These are phyloP conservation scores for Vachellia pachyceras DNA, from an alignment of 306 rosid genomes.

Conservation along the genomic window DNA sequence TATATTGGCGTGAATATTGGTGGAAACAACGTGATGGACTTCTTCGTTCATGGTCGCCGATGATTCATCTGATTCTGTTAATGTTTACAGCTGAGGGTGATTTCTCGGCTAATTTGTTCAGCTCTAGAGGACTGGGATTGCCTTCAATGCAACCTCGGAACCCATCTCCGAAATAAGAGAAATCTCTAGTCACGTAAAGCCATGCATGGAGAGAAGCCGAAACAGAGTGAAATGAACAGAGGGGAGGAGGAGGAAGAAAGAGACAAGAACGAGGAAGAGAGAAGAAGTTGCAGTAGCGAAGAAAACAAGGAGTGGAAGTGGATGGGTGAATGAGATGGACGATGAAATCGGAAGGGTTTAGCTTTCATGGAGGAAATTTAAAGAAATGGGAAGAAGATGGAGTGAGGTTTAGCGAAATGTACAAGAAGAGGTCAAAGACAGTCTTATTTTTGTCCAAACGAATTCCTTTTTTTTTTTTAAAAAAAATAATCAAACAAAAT, in stretches of 20 bases:
- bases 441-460: too few species aligned
- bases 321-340: background rate
- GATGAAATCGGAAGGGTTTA: slow-evolving; percentile 18
- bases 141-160: slow-evolving; percentile 33
- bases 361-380: background rate
- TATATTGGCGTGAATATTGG: slow-evolving; percentile 34
- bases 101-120: background rate
- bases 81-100: background rate
- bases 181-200: too few species aligned
- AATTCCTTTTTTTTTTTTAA: too few species aligned
- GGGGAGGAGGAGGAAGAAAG: background rate
- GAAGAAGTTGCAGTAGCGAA: background rate
- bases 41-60: background rate
- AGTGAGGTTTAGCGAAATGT: slow-evolving; percentile 27
- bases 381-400: background rate
- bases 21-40: background rate
- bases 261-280: background rate
- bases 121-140: slow-evolving; percentile 24
- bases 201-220: background rate
- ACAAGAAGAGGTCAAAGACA: slow-evolving; percentile 45
- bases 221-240: background rate
- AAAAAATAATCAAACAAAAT: background rate
- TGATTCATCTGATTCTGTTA: background rate
- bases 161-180: slow-evolving; percentile 32
- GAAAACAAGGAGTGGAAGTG: background rate